Percentiles rank a stretch among this genome's conserved stretches.
Evolutionary conservation across 495 filamentous ascomycete genomes (phyloP).

Genomic region (Trichoderma parareesei): DNA sequence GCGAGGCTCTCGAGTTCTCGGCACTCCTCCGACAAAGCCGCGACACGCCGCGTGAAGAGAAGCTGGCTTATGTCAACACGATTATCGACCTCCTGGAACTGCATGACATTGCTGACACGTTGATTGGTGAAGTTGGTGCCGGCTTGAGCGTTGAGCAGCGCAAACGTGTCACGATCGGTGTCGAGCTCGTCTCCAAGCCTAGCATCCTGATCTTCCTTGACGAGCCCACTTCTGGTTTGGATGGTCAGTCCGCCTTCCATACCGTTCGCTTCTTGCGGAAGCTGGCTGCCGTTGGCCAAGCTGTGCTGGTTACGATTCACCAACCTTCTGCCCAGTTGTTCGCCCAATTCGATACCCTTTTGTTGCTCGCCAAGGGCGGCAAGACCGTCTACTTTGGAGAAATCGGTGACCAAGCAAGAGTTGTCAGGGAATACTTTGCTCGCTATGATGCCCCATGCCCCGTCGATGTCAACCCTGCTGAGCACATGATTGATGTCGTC

Average conservation of each 20-base stretch:
- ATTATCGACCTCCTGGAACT: slow-evolving; percentile 82
- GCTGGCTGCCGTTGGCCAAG: slow-evolving; percentile 66
- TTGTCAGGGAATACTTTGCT: slow-evolving; percentile 38
- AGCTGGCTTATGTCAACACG: slow-evolving; percentile 74
- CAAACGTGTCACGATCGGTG: slow-evolving; percentile 76
- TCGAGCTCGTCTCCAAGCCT: slow-evolving; percentile 85
- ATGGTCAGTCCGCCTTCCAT: slow-evolving; percentile 74
- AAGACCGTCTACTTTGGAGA: slow-evolving; percentile 65
- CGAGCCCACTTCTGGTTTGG: slow-evolving; percentile 77
- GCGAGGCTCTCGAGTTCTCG: slow-evolving; percentile 73
- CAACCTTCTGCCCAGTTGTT: slow-evolving; percentile 59
- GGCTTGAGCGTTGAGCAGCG: slow-evolving; percentile 60
- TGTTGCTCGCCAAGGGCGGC: slow-evolving; percentile 62
- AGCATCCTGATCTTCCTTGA: slow-evolving; percentile 69
- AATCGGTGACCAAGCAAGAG: slow-evolving; percentile 40
- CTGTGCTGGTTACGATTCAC: slow-evolving; percentile 81
- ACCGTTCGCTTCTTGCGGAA: slow-evolving; percentile 83
- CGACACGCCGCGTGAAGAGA: slow-evolving; percentile 55
- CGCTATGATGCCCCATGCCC: slow-evolving; percentile 61
- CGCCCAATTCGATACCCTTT: slow-evolving; percentile 46
- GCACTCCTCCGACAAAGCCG: slow-evolving; percentile 76
- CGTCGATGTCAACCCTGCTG: slow-evolving; percentile 70
- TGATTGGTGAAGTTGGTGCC: slow-evolving; percentile 72
- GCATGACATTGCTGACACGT: slow-evolving; percentile 69
- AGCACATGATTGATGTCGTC: slow-evolving; percentile 79